Evolutionary conservation across 139 green algal species (phyloP).

Genomic region (Haematococcus lacustris): DNA sequence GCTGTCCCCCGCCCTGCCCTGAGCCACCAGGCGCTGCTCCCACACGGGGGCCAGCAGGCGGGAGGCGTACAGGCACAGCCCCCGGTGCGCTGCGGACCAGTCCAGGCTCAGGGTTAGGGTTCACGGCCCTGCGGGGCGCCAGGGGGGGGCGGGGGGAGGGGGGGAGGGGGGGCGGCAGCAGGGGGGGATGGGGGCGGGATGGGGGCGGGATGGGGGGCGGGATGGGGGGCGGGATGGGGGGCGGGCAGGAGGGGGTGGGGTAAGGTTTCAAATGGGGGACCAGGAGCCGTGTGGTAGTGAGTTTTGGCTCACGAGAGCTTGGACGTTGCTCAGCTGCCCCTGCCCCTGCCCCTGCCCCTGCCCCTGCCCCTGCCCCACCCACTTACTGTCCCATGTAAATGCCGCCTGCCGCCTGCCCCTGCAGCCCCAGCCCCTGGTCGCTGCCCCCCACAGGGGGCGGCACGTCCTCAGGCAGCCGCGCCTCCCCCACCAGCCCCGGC

Average conservation of each 20-base stretch:
- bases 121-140: conserved; percentile 24
- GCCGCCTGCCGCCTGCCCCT: conserved; percentile 7
- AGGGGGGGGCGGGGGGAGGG: background rate
- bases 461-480: conserved; percentile 44
- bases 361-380: background rate
- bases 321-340: background rate
- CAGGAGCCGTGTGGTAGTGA: background rate
- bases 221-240: background rate
- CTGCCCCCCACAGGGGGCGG: background rate
- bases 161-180: background rate
- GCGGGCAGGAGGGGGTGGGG: conserved; percentile 27
- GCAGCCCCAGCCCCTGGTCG: background rate
- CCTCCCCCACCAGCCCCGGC: conserved; percentile 62
- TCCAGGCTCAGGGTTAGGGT: conserved; percentile 67
- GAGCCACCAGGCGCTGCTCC: conserved; percentile 55
- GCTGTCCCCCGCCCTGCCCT: too few relatives aligned
- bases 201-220: background rate
- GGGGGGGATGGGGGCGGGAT: background rate
- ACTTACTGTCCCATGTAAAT: conserved; percentile 69
- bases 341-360: background rate
- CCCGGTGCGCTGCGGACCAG: conserved; percentile 71
- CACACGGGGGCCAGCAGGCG: conserved; percentile 71
- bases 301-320: background rate
- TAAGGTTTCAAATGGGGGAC: background rate
- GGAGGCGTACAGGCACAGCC: conserved; percentile 64